Evolutionary conservation across 2,329 filamentous ascomycete species (phyloP), one percentile per base, ranked within the genome.

Genomic region (Pezicula neosporulosa): DNA sequence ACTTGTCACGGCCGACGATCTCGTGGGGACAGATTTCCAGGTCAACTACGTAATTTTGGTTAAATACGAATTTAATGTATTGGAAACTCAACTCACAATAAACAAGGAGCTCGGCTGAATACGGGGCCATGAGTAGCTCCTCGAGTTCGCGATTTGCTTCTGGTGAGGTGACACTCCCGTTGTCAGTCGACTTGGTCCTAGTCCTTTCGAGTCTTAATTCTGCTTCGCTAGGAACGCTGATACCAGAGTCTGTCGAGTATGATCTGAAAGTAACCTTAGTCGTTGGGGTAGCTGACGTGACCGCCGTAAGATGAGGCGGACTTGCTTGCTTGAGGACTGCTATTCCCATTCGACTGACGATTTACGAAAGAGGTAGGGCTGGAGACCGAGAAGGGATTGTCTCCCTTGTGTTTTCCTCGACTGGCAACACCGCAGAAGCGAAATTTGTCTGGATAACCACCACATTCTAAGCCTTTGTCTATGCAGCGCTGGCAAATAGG

Each of bases 1-100:
- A 44, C 27, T 27, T 21, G 42, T 44, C 42, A 44, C 42, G 42
- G 42, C 42, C 42, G 10, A 44, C 42, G 27, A 44, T 44, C n/a
- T 44, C 42, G n/a, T 44, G 42, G n/a, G 42, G 42, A 16, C 42
- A 44, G 42, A 44, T 44, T 4, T 44, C 42, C 27, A 10, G 42
- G 19, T 44, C 42, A 30, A 44, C 42, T 44, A 28, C n/a, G 15
- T 1, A 27, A 30, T 12, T 8, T 30, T 28, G 1, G 8, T 27
- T 16, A 44, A 16, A 9, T 27, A 12, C 4, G 42, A 13, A 28
- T 44, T 28, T 10, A 3, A 27, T 28, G 3, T 6, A 5, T 27
- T 12, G 16, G 6, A 12, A 3, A 21, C 10, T 16, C 12, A 4
- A 27, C 42, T 44, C 21, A 44, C 42, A 44, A 16, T 44, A 44